A percentile compares a stretch with the other conserved stretches of the same genome.
Conservation (phyloP, 495 filamentous ascomycete genomes). For the Penicillium tannophilum region DNA sequence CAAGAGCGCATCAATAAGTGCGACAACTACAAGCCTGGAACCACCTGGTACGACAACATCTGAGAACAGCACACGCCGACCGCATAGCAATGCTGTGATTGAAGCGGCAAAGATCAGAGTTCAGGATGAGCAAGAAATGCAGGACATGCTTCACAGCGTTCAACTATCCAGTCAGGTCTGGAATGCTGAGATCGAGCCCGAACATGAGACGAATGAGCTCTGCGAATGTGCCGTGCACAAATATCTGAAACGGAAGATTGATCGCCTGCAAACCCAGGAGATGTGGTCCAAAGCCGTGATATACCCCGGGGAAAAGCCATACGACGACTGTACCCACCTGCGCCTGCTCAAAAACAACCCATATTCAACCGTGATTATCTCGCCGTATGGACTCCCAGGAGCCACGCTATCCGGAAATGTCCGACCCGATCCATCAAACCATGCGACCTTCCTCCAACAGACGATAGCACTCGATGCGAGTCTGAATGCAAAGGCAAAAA, state of each 20-base stretch:
- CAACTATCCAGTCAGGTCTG: constrained; percentile 40
- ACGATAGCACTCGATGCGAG: constrained; percentile 30
- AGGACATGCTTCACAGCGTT: constrained; percentile 37
- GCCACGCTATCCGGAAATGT: constrained; percentile 16
- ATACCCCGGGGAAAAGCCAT: constrained; percentile 49
- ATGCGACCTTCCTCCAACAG: constrained; percentile 29
- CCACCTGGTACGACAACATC: not conserved
- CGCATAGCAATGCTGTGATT: constrained; percentile 36
- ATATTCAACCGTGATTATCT: constrained; percentile 31
- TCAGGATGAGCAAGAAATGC: constrained; percentile 49
- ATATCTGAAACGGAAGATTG: constrained; percentile 34
- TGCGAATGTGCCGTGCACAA: constrained; percentile 40
- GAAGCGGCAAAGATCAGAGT: constrained; percentile 37
- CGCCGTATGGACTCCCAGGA: constrained; percentile 24
- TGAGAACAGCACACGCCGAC: not conserved
- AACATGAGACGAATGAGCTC: constrained; percentile 41
- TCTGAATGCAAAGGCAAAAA: constrained; percentile 42
- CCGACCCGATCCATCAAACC: constrained; percentile 24
- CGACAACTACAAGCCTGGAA: not conserved
- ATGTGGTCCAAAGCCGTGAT: constrained; percentile 49
- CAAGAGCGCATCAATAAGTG: constrained; percentile 5
- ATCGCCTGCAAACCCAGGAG: constrained; percentile 39
- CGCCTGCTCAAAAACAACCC: constrained; percentile 32
- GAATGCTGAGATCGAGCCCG: constrained; percentile 53
- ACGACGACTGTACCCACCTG: constrained; percentile 35